Evolutionary conservation across 306 rosid species (phyloP).

Genomic region (Malus domestica): ASM211411v1 NC_041792.1:25083407-25083906

Average conservation of each 20-base stretch:
- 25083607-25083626: too few relatives aligned
- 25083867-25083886: slow-evolving; percentile 2
- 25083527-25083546: too few relatives aligned
- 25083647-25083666: too few relatives aligned
- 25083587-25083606: too few relatives aligned
- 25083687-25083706: too few relatives aligned
- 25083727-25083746: neutral
- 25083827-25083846: neutral
- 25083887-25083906: neutral
- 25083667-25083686: too few relatives aligned
- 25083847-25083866: neutral
- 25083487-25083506: neutral
- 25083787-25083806: neutral
- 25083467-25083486: neutral
- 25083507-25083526: neutral
- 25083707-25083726: neutral
- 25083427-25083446: neutral
- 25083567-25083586: rapidly evolving
- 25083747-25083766: neutral
- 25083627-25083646: rapidly evolving
- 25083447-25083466: neutral
- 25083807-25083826: neutral
- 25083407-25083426: neutral
- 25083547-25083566: too few relatives aligned
- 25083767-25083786: too few relatives aligned